phyloP scores from a whole-genome alignment of 306 rosid species.

The Trifolium pratense region DNA sequence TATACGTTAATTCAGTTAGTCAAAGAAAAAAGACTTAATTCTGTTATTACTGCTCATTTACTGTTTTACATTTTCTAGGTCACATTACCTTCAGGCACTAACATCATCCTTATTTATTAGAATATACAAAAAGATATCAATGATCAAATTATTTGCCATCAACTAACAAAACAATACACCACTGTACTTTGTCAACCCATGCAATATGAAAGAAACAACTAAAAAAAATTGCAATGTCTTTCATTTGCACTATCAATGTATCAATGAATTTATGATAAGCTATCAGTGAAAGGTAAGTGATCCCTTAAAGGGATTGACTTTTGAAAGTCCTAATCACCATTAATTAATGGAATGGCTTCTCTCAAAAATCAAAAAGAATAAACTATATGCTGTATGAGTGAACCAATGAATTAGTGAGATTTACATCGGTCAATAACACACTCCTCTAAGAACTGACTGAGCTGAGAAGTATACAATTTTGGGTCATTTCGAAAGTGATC shows the following conservation, averaged over 20 bases:
- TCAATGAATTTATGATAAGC: conserved; percentile 28
- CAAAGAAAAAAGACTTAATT: too few relatives aligned
- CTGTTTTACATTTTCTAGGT: not conserved
- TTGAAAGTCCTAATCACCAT: conserved; percentile 31
- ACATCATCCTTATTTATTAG: not conserved
- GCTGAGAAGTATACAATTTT: conserved; percentile 76
- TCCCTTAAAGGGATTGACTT: conserved; percentile 32
- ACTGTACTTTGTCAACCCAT: too few relatives aligned
- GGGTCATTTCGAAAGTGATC: conserved; percentile 97
- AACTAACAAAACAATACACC: conserved; percentile 4
- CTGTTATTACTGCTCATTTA: conserved; percentile 11
- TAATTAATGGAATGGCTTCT: conserved; percentile 36
- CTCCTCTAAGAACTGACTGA: conserved; percentile 74
- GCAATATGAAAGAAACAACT: conserved; percentile 23
- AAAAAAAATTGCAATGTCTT: conserved; percentile 12
- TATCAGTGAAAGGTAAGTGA: conserved; percentile 5
- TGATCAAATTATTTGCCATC: not conserved
- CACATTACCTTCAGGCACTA: not conserved
- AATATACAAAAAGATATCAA: conserved; percentile 1
- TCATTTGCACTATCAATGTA: conserved; percentile 34
- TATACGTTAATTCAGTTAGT: too few relatives aligned
- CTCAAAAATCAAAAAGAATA: conserved; percentile 41
- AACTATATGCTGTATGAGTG: conserved; percentile 38
- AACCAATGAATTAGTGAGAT: conserved; percentile 42
- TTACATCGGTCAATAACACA: conserved; percentile 66